Conservation (phyloP, 495 filamentous ascomycete species). For the Massariosphaeria phaeospora region DNA sequence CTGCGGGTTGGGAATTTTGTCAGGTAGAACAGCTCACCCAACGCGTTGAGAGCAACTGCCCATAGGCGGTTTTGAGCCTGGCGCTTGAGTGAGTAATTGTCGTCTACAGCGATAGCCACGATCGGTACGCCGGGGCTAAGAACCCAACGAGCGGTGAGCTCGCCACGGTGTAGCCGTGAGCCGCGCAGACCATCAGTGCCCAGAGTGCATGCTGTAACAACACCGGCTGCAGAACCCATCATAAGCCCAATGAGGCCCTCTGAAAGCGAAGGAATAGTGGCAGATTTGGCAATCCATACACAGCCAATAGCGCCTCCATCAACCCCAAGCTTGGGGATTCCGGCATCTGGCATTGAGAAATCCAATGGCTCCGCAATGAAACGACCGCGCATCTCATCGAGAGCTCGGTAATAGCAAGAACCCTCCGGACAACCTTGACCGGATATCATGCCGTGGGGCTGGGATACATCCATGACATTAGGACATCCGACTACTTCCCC, state of each 20-base stretch:
- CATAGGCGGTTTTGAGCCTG: slow-evolving; percentile 67
- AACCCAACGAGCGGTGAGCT: slow-evolving; percentile 79
- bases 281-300: slow-evolving; percentile 89
- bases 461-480: slow-evolving; percentile 85
- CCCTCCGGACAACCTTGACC: slow-evolving; percentile 82
- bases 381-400: slow-evolving; percentile 73
- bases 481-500: slow-evolving; percentile 69
- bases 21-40: slow-evolving; percentile 87
- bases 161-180: slow-evolving; percentile 62
- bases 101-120: slow-evolving; percentile 77
- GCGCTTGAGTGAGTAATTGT: slow-evolving; percentile 65
- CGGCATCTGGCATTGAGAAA: slow-evolving; percentile 50
- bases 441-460: slow-evolving; percentile 74
- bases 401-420: slow-evolving; percentile 66
- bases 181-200: slow-evolving; percentile 61
- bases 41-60: slow-evolving; percentile 82
- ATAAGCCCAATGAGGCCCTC: slow-evolving; percentile 76
- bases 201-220: slow-evolving; percentile 78
- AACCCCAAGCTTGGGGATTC: slow-evolving; percentile 66
- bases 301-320: slow-evolving; percentile 60
- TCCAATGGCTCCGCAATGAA: slow-evolving; percentile 56
- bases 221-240: slow-evolving; percentile 75
- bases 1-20: slow-evolving; percentile 57
- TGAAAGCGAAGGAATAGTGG: slow-evolving; percentile 62
- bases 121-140: slow-evolving; percentile 91